These are phyloP conservation scores for Alternaria sp. DNA, from an alignment of 2,329 filamentous ascomycete genomes.

Conservation along the genomic window DNA sequence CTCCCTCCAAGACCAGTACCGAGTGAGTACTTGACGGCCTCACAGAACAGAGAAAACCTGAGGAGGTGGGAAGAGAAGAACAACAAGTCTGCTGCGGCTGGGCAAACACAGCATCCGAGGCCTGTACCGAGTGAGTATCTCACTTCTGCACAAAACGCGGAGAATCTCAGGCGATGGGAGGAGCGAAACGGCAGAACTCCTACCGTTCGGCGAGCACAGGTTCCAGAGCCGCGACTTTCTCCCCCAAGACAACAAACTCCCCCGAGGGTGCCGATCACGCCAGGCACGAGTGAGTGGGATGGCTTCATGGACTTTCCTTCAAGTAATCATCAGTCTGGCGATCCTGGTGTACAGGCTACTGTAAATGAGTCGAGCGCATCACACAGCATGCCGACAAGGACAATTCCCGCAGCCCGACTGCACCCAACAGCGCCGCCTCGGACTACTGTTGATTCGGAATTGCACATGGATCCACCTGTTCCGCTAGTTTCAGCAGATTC, in stretches of 20 bases:
- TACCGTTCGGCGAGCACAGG: neutral
- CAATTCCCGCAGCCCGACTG: neutral
- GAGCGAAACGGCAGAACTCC: neutral
- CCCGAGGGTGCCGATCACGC: slow-evolving; percentile 2
- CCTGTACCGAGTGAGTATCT: slow-evolving; percentile 2
- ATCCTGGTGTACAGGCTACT: neutral
- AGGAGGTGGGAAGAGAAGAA: neutral
- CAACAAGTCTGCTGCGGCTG: neutral
- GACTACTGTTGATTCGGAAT: neutral
- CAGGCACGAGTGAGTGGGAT: slow-evolving; percentile 9
- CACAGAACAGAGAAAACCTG: neutral
- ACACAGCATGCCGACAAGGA: neutral
- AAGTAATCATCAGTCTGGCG: neutral
- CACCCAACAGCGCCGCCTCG: neutral
- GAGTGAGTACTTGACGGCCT: neutral
- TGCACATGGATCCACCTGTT: too few species aligned
- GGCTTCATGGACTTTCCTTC: slow-evolving; percentile 9
- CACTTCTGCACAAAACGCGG: neutral
- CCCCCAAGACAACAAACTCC: neutral
- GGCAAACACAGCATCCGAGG: neutral
- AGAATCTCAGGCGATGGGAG: neutral
- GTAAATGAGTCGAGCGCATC: neutral
- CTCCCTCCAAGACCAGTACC: slow-evolving; percentile 1
- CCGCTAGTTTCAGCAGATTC: neutral
- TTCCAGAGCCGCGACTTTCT: neutral